phyloP scores from a whole-genome alignment of 1,284 basidiomycete species.

The Phellopilus nigrolimitatus region DNA sequence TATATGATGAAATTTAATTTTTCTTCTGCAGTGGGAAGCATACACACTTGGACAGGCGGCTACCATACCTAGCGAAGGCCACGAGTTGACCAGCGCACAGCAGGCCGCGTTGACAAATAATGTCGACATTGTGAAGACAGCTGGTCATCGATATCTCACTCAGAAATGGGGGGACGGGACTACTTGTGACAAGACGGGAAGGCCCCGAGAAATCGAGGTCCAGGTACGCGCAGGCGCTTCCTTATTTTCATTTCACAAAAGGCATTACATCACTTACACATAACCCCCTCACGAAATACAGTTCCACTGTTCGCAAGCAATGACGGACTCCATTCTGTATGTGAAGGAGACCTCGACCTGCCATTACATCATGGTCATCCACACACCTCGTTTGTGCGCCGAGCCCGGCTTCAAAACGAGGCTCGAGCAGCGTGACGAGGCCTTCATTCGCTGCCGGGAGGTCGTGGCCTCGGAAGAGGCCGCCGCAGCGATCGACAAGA shows the following conservation, averaged over 20 bases:
- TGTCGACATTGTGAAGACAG: conserved; percentile 67
- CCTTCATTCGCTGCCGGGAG: conserved; percentile 70
- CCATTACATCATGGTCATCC: conserved; percentile 87
- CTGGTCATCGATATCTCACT: conserved; percentile 85
- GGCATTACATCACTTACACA: not conserved
- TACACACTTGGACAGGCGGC: conserved; percentile 76
- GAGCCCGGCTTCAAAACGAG: conserved; percentile 86
- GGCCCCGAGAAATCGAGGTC: conserved; percentile 83
- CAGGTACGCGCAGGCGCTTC: conserved; percentile 51
- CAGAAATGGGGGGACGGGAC: conserved; percentile 91
- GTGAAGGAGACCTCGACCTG: conserved; percentile 90
- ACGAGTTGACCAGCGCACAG: conserved; percentile 60
- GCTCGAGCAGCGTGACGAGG: conserved; percentile 59
- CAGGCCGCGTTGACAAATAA: conserved; percentile 56
- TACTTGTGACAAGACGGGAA: conserved; percentile 85
- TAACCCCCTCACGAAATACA: conserved; percentile 29
- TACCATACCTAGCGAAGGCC: conserved; percentile 48
- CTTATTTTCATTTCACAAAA: conserved; percentile 1
- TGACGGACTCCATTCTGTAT: conserved; percentile 80
- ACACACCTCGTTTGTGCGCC: conserved; percentile 87
- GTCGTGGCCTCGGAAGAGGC: conserved; percentile 43
- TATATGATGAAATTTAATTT: conserved; percentile 22
- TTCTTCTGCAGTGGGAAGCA: conserved; percentile 60
- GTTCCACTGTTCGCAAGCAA: conserved; percentile 94
- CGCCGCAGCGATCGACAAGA: conserved; percentile 28